These are phyloP conservation scores for Xylaria scruposa DNA, from an alignment of 495 filamentous ascomycete genomes.

Conservation along the genomic window DNA sequence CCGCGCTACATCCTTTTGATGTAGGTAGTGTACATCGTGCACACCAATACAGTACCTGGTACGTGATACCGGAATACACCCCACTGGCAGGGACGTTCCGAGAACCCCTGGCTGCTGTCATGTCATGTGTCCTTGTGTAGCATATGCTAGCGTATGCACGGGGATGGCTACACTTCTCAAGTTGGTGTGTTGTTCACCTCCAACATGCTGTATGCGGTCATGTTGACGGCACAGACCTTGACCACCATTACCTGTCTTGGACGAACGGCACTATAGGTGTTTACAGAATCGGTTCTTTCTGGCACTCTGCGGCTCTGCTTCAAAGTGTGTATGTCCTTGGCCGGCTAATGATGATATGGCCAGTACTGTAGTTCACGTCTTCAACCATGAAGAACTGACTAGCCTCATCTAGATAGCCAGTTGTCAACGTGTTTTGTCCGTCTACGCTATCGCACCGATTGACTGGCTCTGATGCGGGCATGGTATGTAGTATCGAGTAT, in stretches of 20 bases:
- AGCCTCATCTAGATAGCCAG: not conserved
- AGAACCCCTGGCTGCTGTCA: conserved; percentile 25
- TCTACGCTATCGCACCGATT: not conserved
- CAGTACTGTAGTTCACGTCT: not conserved
- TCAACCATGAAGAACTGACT: not conserved
- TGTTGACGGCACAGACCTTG: conserved; percentile 16
- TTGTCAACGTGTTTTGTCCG: not conserved
- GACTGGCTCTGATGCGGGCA: too few relatives aligned
- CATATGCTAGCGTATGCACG: conserved; percentile 23
- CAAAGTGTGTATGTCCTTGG: not conserved
- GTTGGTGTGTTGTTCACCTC: conserved; percentile 16
- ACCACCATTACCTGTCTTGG: conserved; percentile 21
- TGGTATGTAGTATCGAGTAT: not conserved
- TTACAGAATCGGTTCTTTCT: conserved; percentile 15
- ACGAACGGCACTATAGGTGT: conserved; percentile 5
- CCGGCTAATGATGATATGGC: not conserved
- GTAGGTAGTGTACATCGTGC: conserved; percentile 12
- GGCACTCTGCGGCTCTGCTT: conserved; percentile 28
- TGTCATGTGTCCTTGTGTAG: conserved; percentile 29
- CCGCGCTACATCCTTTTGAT: conserved; percentile 1
- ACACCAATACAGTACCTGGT: not conserved
- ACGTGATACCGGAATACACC: conserved; percentile 23
- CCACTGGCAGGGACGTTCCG: conserved; percentile 28
- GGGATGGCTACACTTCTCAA: conserved; percentile 18
- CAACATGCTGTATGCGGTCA: conserved; percentile 24